A percentile compares a stretch with the other conserved stretches of the same genome.
These are phyloP conservation scores for Populus hybrid DNA, from an alignment of 441 rosid genomes.

Conservation along the genomic window DNA sequence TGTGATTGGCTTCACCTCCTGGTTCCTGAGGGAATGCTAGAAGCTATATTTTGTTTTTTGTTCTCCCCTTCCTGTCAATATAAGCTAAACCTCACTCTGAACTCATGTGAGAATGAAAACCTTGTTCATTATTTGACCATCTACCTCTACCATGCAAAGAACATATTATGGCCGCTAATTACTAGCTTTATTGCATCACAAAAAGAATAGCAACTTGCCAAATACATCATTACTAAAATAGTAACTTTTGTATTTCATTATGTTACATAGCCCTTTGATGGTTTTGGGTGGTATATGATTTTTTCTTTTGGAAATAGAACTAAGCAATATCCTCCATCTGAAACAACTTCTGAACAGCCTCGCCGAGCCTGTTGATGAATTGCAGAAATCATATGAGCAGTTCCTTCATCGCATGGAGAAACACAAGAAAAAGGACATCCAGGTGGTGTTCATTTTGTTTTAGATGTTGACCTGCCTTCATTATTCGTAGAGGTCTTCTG, in stretches of 20 bases:
- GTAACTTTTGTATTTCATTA: background rate
- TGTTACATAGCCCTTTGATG: background rate
- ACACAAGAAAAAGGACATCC: conserved; percentile 57
- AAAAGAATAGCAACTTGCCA: background rate
- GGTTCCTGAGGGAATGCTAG: background rate
- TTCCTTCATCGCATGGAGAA: conserved; percentile 74
- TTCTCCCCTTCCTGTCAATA: background rate
- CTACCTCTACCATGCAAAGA: background rate
- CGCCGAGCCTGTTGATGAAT: conserved; percentile 83
- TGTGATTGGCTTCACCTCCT: background rate
- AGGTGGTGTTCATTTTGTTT: conserved; percentile 38
- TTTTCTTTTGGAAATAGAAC: background rate
- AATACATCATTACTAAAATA: background rate
- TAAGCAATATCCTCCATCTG: conserved; percentile 15
- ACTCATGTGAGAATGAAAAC: background rate
- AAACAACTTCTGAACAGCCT: conserved; percentile 45
- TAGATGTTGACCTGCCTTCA: conserved; percentile 14
- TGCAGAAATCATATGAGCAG: conserved; percentile 81
- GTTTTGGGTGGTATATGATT: background rate
- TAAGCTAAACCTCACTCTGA: background rate
- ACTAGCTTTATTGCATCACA: background rate
- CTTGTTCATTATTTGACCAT: background rate
- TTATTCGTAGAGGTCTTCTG: conserved; percentile 7
- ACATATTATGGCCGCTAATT: background rate
- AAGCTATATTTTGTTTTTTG: background rate